phyloP scores from a whole-genome alignment of 1,284 basidiomycete genomes.

The Boletus mariae region DNA sequence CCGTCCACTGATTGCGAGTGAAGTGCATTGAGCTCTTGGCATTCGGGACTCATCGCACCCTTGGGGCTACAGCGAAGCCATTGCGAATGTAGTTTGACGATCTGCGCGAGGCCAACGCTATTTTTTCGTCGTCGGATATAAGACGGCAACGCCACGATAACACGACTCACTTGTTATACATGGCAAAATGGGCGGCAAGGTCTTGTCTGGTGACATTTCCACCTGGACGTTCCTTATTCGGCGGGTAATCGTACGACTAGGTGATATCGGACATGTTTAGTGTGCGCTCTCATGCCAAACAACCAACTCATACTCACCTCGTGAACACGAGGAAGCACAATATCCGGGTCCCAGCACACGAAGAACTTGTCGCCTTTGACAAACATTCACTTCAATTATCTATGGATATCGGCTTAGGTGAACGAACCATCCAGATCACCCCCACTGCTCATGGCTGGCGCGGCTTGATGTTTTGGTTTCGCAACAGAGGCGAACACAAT shows the following conservation, averaged over 20 bases:
- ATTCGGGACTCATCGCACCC: slow-evolving; percentile 59
- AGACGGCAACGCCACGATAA: not conserved
- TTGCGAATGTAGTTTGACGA: slow-evolving; percentile 52
- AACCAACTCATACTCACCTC: slow-evolving; percentile 38
- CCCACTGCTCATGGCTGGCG: slow-evolving; percentile 66
- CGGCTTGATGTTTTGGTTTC: slow-evolving; percentile 53
- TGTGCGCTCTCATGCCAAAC: not conserved
- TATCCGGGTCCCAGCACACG: slow-evolving; percentile 63
- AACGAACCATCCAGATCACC: slow-evolving; percentile 55
- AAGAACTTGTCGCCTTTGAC: slow-evolving; percentile 56
- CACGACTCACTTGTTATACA: slow-evolving; percentile 52
- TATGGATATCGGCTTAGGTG: not conserved
- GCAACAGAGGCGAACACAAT: slow-evolving; percentile 60
- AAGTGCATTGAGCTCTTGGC: slow-evolving; percentile 64
- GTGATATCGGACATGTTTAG: not conserved
- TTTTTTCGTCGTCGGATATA: not conserved
- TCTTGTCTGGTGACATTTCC: slow-evolving; percentile 49
- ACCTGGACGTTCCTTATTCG: slow-evolving; percentile 49
- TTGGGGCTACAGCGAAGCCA: slow-evolving; percentile 53
- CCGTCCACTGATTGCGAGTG: slow-evolving; percentile 68
- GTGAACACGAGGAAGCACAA: slow-evolving; percentile 51
- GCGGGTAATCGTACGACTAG: slow-evolving; percentile 64
- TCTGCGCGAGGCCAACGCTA: slow-evolving; percentile 51
- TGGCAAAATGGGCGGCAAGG: slow-evolving; percentile 58
- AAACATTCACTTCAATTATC: not conserved